Evolutionary conservation across 164 flowering plant species (phyloP), one percentile per base, ranked within the genome.

Genomic region (Umbellularia californica): DNA sequence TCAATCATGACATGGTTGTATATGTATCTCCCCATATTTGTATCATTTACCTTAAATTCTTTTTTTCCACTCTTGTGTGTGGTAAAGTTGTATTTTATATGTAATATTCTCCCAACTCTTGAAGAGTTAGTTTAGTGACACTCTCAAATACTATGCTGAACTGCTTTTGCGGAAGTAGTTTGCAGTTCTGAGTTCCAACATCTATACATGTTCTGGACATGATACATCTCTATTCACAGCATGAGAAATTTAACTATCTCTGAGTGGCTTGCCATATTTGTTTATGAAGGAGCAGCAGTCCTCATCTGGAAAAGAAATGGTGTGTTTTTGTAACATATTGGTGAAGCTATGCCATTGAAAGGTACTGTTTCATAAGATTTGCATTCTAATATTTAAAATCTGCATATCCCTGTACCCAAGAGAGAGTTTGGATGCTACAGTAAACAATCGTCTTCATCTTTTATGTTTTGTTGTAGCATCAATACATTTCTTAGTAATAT

Each of bases 1-100:
- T 79, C 82, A 84, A 80, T 67, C 85, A n/a, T 35, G 68, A 64
- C 28, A 58, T 33, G 3, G 27, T 28, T n/a, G 52, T 68, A 52
- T 52, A 52, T 52, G 58, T 15, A 52, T 52, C 58, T 52, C 58
- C 58, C 19, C 58, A 1, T 30, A 4, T 30, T 30, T 52, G 58
- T 52, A 52, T 52, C 14, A 11, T 52, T 52, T 17, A 52, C 19
- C 58, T 14, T 20, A 52, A 52, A 17, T 52, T 52, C 58, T 3
- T 52, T 52, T 52, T 17, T 52, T 52, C 19, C 19, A 52, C 5
- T 52, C 19, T 3, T 52, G 3, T 52, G 4, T 52, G 19, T 52
- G 3, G 58, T 52, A 52, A 11, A 14, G 58, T 52, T 52, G 19
- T 52, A 52, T 15, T 52, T 52, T 52, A 17, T 17, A 52, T 17